Base-by-base conservation (phyloP, 2,329 filamentous ascomycete species). In the Fusarium burgessii region DNA sequence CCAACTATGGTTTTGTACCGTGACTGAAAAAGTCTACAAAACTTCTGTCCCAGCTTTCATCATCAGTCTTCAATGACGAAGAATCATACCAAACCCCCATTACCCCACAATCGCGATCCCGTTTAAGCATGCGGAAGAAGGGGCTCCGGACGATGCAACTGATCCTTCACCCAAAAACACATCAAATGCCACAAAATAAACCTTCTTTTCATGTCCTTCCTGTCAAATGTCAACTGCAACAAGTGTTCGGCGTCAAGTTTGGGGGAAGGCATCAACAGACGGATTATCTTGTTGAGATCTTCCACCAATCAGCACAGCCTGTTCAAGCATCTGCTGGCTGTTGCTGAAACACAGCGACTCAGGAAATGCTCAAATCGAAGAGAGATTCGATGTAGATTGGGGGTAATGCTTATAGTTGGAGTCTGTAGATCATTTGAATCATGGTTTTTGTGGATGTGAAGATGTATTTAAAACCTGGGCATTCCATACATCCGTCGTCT, bases 281-380 rank as follows among this genome's bases (percentile, higher is more conserved):
- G 57, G 46, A 46, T 23, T 1, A 27, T 35, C 15, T 27, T 6
- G 2, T 6, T 2, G 1, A 14, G 8, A 45, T 63, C 4, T 40
- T 54, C 60, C 60, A 54, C 60, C 60, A 63, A 63, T 62, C 38
- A 62, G 13, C 11, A 20, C 3, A 10, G 12, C 2, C 2, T 3
- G 2, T 14, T 2, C 6, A 5, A 29, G 1, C 23, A 13, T 4
- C 11, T 40, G 12, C 17, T 9, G 18, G 0, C 5, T 20, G 18
- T 15, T 27, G 17, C 5, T 41, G n/a, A 33, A 35, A 42, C 35
- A 6, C 10, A 35, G 18, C 27, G 17, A n/a, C 17, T 9, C 23
- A 13, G 18, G 23, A 6, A 23, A n/a, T 15, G 13, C 6, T 36
- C 0, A 5, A 7, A 35, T 25, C 1, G 2, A 23, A 32, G 6